Evolutionary conservation across 305 asterid species (phyloP).

Genomic region (Fraxinus albicans): DNA sequence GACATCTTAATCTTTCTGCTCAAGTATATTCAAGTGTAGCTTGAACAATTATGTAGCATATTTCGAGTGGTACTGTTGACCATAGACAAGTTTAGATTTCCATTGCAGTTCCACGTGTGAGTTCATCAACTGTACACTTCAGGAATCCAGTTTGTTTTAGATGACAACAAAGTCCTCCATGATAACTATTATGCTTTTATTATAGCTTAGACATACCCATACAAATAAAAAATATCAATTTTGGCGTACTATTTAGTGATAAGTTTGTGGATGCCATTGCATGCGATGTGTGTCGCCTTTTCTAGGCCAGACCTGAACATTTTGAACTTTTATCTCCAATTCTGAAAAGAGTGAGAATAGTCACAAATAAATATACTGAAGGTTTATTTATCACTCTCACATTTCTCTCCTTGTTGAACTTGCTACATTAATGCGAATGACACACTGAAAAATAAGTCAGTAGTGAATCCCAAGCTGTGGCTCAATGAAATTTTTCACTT

Average conservation of each 20-base stretch:
- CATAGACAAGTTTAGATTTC: too few species aligned
- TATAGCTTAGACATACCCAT: constrained; percentile 1
- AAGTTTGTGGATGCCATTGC: neutral
- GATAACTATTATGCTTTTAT: neutral
- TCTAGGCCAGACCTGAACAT: neutral
- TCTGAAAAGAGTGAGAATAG: neutral
- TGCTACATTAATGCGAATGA: too few species aligned
- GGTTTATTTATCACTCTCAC: too few species aligned
- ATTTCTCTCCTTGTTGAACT: too few species aligned
- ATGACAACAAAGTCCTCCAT: constrained; percentile 3
- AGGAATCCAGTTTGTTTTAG: constrained; percentile 6
- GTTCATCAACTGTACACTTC: constrained; percentile 2
- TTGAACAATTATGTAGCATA: neutral
- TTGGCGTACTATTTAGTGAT: neutral
- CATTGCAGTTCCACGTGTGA: neutral
- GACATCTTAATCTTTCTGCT: neutral
- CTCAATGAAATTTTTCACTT: neutral
- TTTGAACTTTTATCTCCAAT: neutral
- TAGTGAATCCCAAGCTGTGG: too few species aligned
- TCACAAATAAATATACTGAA: neutral
- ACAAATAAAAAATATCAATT: neutral
- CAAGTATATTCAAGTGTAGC: constrained; percentile 4
- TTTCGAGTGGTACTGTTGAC: constrained; percentile 1
- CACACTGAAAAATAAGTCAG: too few species aligned
- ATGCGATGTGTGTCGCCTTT: neutral